Base-by-base conservation (phyloP, 2,329 filamentous ascomycete species). In the Elsinoe batatas region DNA sequence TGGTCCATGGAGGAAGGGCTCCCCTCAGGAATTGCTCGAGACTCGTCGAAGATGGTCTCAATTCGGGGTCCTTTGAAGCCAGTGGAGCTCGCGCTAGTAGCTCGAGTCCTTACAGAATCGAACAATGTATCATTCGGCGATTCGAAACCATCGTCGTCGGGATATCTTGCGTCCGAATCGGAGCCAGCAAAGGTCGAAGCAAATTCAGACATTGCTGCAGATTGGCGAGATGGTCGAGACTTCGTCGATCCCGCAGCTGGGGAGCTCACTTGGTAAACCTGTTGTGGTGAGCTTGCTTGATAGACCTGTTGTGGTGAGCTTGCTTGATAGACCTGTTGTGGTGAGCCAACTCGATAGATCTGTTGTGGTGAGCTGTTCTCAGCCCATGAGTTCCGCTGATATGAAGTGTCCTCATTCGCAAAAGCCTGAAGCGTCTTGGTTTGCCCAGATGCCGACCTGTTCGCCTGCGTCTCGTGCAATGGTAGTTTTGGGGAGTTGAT, bases 41-140 rank as follows among this genome's bases (percentile, higher is more conserved):
- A 88, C 63, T 91, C 87, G 69, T 91, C 86, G 68, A 90, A 91
- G 75, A 90, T 87, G 20, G 82, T 87, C 64, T 90, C 86, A 50
- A 90, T 82, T 49, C 76, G 73, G 13, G 86, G 85, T 26, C 84
- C 85, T 36, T 55, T 55, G 65, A 88, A 82, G 46, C 82, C 78
- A 33, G 81, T 80, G 58, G 83, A 80, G 54, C 79, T 76, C 59
- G 83, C 85, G 59, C 79, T 78, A 8, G 85, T 88, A 37, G 79
- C 83, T 58, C 79, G 76, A 13, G 87, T 90, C 54, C 85, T 83
- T 61, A 89, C 71, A 30, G 87, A 90, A 72, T 91, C 87, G 68
- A 83, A 90, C 56, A 86, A 76, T 15, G 82, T 87, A 63, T 91
- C 87, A 67, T 85, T 89, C 70, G 83, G 84, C 64, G 85, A 82